Evolutionary conservation across 148 eudicot species (phyloP).

Genomic region (Chenopodium album): DNA sequence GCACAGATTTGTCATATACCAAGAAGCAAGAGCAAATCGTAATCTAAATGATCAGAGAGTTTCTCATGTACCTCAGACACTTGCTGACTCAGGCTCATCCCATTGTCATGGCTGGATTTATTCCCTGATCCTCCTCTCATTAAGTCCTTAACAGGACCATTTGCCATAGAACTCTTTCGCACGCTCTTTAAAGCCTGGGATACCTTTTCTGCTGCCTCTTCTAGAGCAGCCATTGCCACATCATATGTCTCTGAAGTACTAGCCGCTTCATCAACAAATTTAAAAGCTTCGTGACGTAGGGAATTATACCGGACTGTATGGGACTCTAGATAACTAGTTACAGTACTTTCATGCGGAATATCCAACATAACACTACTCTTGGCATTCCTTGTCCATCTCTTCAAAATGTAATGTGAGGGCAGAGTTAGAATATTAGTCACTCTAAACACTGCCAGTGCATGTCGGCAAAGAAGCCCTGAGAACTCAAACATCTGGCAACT

Average conservation of each 20-base stretch:
- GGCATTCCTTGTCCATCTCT: conserved; percentile 64
- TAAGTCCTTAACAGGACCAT: conserved; percentile 22
- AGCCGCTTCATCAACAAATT: conserved; percentile 52
- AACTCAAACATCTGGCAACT: conserved; percentile 68
- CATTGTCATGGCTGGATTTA: conserved; percentile 12
- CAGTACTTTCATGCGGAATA: conserved; percentile 23
- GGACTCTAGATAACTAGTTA: conserved; percentile 41
- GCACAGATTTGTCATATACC: neutral
- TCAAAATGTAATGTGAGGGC: conserved; percentile 49
- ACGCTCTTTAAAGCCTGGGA: conserved; percentile 28
- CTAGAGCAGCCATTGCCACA: conserved; percentile 47
- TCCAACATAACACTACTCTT: conserved; percentile 55
- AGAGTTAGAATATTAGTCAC: conserved; percentile 56
- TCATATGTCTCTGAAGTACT: conserved; percentile 43
- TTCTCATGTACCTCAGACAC: conserved; percentile 35
- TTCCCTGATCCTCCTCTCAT: conserved; percentile 22
- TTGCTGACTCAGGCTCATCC: conserved; percentile 24
- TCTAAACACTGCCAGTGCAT: conserved; percentile 53
- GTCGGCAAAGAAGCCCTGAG: conserved; percentile 58
- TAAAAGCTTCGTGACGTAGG: conserved; percentile 48
- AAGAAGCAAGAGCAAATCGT: neutral
- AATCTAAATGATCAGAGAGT: neutral
- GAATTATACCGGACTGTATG: conserved; percentile 48
- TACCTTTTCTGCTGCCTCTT: conserved; percentile 48
- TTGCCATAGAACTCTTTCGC: conserved; percentile 29